Base-by-base conservation (phyloP, 1,139 yeast genomes). In the Meyerozyma carpophila region DNA sequence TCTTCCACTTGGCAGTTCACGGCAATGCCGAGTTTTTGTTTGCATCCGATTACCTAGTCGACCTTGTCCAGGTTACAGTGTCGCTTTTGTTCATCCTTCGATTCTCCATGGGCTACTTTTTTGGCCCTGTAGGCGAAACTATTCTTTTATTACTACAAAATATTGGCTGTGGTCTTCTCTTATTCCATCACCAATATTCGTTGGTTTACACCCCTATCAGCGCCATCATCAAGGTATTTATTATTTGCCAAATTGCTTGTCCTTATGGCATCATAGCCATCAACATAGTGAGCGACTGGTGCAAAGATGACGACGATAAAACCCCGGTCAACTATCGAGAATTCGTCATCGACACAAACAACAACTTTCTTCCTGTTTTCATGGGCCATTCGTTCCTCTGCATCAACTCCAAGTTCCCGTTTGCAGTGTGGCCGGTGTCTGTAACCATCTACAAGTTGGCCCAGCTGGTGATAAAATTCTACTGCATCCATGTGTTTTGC, bases 311-410 rank as follows among this genome's bases (percentile, higher is more conserved):
- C 20, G 37, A 32, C 37, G 37, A 11, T 3, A 32, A 14, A 8
- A 8, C 11, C 7, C 7, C 21, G 3, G 16, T 27, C 27, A 24
- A 40, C 41, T 40, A 21, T 14, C 27, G 18, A 3, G 36, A 39
- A 9, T 51, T 57, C 37, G 42, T 59, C 31, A 46, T 46, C 32
- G 61, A 58, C 31, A 49, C 54, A n/a, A 63, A 63, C 47, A 62
- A 63, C 46, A 60, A 59, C 47, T 57, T 52, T 41, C 50, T 63
- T 36, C 66, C 68, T 7, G 55, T 63, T 10, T 50, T 62, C 44
- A 57, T 64, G 38, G 57, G 65, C 37, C 61, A 59, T 43, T 61
- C 66, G 10, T 63, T 62, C 44, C 47, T 56, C 5, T 51, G 51
- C 29, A 50, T 61, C 8, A 57, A 55, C 40, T 45, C 51, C 39